A percentile compares a stretch with the other conserved stretches of the same genome.
Conservation (phyloP, 495 filamentous ascomycete genomes). For the Neurospora sp. region DNA sequence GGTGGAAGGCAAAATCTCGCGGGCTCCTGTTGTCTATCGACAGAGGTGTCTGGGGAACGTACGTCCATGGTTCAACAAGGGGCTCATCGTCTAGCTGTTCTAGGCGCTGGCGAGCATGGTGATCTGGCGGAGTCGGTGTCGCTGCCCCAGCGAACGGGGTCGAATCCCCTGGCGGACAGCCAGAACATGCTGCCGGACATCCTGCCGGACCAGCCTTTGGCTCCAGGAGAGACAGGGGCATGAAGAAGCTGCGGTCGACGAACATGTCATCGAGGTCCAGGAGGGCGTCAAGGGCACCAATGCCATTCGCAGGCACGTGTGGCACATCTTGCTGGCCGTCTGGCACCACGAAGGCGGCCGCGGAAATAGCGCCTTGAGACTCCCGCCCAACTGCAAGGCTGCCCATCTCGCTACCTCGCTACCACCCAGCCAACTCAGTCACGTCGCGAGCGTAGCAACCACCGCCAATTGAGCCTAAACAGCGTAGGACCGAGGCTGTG, state of each 20-base stretch:
- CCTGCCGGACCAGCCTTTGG: not conserved
- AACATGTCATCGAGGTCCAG: conserved; percentile 11
- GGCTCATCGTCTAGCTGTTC: conserved; percentile 3
- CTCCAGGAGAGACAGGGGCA: conserved; percentile 1
- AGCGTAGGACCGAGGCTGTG: not conserved
- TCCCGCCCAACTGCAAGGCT: conserved; percentile 5
- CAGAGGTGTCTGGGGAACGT: conserved; percentile 10
- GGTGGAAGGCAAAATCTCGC: conserved; percentile 13
- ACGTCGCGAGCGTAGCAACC: not conserved
- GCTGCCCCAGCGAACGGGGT: conserved; percentile 2
- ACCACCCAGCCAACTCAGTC: not conserved
- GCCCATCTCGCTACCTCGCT: conserved; percentile 17
- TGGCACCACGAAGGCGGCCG: not conserved
- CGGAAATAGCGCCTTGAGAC: conserved; percentile 11
- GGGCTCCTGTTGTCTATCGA: conserved; percentile 2
- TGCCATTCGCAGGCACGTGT: conserved; percentile 8
- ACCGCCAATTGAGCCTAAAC: conserved; percentile 1
- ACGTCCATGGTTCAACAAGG: conserved; percentile 9
- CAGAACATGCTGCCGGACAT: not conserved
- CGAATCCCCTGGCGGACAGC: not conserved
- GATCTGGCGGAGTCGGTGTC: conserved; percentile 2
- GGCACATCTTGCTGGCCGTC: conserved; percentile 4
- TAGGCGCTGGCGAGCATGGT: conserved; percentile 1
- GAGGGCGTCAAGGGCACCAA: conserved; percentile 11
- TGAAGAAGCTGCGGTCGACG: conserved; percentile 3